phyloP scores from a whole-genome alignment of 2,329 filamentous ascomycete genomes.

The Zymoseptoria pseudotritici region DNA sequence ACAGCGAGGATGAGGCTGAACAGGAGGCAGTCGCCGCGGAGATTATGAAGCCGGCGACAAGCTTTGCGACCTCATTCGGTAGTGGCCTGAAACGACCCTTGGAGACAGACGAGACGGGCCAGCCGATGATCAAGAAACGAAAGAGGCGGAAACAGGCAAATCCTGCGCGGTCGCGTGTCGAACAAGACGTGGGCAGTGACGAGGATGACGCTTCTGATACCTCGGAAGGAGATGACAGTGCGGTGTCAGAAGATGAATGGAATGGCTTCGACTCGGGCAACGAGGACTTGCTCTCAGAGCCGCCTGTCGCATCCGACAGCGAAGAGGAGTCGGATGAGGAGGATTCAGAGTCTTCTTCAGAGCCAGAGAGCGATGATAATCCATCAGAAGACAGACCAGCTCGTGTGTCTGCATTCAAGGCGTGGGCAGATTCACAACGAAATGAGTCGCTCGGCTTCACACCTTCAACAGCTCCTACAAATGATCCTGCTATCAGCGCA shows the following conservation, averaged over 20 bases:
- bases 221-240: slow-evolving; percentile 12
- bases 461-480: slow-evolving; percentile 39
- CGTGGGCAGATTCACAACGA: slow-evolving; percentile 80
- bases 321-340: slow-evolving; percentile 20
- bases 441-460: slow-evolving; percentile 72
- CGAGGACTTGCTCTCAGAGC: slow-evolving; percentile 15
- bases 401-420: slow-evolving; percentile 70
- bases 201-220: slow-evolving; percentile 22
- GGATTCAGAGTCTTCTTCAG: slow-evolving; percentile 24
- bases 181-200: slow-evolving; percentile 27
- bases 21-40: background rate
- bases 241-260: slow-evolving; percentile 24
- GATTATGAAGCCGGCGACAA: background rate
- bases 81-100: slow-evolving; percentile 82
- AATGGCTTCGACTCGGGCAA: slow-evolving; percentile 17
- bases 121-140: slow-evolving; percentile 73
- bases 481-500: slow-evolving; percentile 35
- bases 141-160: slow-evolving; percentile 49
- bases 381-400: slow-evolving; percentile 33
- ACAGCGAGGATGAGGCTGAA: slow-evolving; percentile 6
- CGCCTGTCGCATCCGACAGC: background rate
- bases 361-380: slow-evolving; percentile 31
- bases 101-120: slow-evolving; percentile 69
- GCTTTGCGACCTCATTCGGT: slow-evolving; percentile 43
- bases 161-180: slow-evolving; percentile 12